These are phyloP conservation scores for Schizophyllum amplum DNA, from an alignment of 1,284 basidiomycete genomes.

Conservation along the genomic window DNA sequence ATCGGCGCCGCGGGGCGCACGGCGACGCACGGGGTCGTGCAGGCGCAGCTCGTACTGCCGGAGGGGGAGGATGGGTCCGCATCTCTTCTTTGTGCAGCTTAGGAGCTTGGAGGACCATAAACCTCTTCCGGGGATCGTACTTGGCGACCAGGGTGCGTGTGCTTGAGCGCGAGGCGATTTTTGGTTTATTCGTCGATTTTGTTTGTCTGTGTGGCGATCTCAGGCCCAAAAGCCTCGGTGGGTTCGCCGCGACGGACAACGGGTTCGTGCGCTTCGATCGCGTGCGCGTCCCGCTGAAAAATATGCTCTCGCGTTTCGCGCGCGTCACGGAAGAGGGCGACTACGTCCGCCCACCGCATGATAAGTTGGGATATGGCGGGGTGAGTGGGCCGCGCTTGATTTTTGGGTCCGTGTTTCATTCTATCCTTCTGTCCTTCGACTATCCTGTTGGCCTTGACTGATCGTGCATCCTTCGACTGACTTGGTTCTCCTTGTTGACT, in stretches of 20 bases:
- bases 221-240: conserved; percentile 62
- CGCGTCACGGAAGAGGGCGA: conserved; percentile 59
- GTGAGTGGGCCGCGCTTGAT: conserved; percentile 34
- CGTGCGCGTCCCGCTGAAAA: conserved; percentile 63
- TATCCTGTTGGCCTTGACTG: conserved; percentile 2
- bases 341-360: conserved; percentile 64
- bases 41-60: conserved; percentile 67
- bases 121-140: neutral
- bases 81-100: conserved; percentile 70
- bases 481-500: too few species aligned
- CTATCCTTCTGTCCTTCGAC: too few species aligned
- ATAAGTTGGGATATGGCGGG: conserved; percentile 72
- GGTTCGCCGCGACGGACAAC: conserved; percentile 53
- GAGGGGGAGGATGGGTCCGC: conserved; percentile 63
- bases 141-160: neutral
- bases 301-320: conserved; percentile 75
- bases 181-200: too few species aligned
- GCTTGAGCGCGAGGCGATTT: too few species aligned
- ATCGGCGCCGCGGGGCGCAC: conserved; percentile 66
- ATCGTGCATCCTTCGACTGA: too few species aligned
- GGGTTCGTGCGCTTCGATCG: conserved; percentile 66
- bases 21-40: conserved; percentile 72
- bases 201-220: neutral
- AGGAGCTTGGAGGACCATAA: conserved; percentile 41
- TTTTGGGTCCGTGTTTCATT: too few species aligned